Evolutionary conservation across 768 basidiomycete species (phyloP).

Genomic region (Ramaria rubella): DNA sequence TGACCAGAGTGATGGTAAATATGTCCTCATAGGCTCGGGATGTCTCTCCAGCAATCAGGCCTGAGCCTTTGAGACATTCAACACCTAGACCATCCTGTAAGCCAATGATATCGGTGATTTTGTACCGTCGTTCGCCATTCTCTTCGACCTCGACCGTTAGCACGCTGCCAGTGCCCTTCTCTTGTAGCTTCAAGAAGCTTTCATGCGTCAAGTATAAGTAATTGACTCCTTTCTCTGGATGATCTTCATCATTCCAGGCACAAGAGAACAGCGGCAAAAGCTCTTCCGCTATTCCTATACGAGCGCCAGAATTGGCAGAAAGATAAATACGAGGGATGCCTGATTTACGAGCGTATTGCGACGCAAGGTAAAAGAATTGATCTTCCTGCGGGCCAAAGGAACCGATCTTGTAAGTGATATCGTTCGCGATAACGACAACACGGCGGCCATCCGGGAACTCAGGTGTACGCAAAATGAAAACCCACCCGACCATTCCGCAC

Average conservation of each 20-base stretch:
- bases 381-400: slow-evolving; percentile 96
- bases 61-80: slow-evolving; percentile 91
- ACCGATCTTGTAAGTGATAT: slow-evolving; percentile 98
- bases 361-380: slow-evolving; percentile 92
- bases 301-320: slow-evolving; percentile 97
- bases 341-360: slow-evolving; percentile 81
- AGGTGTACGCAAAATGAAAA: slow-evolving; percentile 86
- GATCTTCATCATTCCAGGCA: slow-evolving; percentile 76
- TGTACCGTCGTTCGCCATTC: slow-evolving; percentile 81
- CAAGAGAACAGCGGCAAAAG: slow-evolving; percentile 79
- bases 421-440: slow-evolving; percentile 89
- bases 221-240: slow-evolving; percentile 91
- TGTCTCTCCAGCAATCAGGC: slow-evolving; percentile 97
- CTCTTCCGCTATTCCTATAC: slow-evolving; percentile 94
- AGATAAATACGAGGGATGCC: slow-evolving; percentile 95
- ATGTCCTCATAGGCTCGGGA: slow-evolving; percentile 99
- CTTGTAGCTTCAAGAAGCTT: slow-evolving; percentile 81
- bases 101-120: slow-evolving; percentile 95
- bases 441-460: slow-evolving; percentile 87
- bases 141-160: slow-evolving; percentile 81
- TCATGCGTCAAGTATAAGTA: slow-evolving; percentile 95
- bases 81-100: slow-evolving; percentile 97
- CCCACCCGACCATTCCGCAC: slow-evolving; percentile 98
- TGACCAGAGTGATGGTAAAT: slow-evolving; percentile 98
- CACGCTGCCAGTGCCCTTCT: slow-evolving; percentile 73